Evolutionary conservation across 2,329 filamentous ascomycete species (phyloP).

Genomic region (Penicillium sp.): DNA sequence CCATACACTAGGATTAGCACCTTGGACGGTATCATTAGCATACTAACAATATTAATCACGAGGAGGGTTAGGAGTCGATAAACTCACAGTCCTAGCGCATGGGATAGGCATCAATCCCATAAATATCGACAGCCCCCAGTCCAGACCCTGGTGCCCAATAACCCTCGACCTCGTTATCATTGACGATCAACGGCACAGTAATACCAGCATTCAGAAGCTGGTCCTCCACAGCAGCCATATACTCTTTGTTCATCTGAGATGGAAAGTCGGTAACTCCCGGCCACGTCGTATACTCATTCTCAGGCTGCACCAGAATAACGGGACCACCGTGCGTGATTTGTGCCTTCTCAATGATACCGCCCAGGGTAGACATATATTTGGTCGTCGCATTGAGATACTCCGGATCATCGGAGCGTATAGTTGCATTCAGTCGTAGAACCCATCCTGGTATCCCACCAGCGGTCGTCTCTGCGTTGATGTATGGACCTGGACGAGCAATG

Average conservation of each 20-base stretch:
- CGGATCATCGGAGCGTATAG: constrained; percentile 41
- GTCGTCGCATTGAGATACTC: constrained; percentile 63
- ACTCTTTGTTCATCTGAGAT: constrained; percentile 53
- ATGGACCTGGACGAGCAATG: constrained; percentile 67
- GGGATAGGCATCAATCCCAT: constrained; percentile 44
- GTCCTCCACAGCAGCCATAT: constrained; percentile 66
- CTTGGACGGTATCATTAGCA: not conserved
- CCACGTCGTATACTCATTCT: constrained; percentile 69
- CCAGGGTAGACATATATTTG: constrained; percentile 51
- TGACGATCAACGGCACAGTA: constrained; percentile 70
- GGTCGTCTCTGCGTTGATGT: constrained; percentile 73
- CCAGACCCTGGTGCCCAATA: constrained; percentile 60
- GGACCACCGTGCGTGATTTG: constrained; percentile 80
- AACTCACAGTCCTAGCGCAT: constrained; percentile 25
- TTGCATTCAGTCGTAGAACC: constrained; percentile 65
- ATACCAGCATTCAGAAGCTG: constrained; percentile 66
- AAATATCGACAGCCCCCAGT: constrained; percentile 39
- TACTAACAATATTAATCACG: too few species aligned
- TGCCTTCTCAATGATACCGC: constrained; percentile 48
- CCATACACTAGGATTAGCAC: constrained; percentile 21
- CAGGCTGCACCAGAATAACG: constrained; percentile 72
- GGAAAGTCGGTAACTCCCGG: constrained; percentile 12
- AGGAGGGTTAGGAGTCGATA: not conserved
- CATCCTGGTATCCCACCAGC: constrained; percentile 78
- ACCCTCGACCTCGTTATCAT: constrained; percentile 61